Percentiles rank a stretch among this genome's conserved stretches.
Conservation (phyloP, 2,329 filamentous ascomycete genomes). For the Zymoseptoria pseudotritici region DNA sequence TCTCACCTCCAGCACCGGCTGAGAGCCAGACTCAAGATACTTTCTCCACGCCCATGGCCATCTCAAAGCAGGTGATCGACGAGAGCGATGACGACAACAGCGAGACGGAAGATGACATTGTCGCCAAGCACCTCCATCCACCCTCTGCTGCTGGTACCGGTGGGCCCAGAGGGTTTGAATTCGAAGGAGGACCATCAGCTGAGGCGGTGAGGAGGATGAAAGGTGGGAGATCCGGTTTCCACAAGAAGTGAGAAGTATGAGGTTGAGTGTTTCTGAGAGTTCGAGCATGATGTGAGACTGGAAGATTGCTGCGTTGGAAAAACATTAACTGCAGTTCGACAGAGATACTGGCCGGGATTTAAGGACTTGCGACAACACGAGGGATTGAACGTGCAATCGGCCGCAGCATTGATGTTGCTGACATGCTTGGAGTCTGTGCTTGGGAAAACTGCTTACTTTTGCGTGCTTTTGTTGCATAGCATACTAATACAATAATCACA, state of each 20-base stretch:
- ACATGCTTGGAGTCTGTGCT: too few relatives aligned
- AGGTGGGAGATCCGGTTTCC: neutral
- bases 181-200: neutral
- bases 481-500: too few relatives aligned
- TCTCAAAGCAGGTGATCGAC: neutral
- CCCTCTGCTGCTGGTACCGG: neutral
- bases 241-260: neutral
- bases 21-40: neutral
- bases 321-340: too few relatives aligned
- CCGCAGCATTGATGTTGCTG: too few relatives aligned
- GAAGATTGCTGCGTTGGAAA: too few relatives aligned
- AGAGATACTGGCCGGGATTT: too few relatives aligned
- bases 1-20: neutral
- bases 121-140: neutral
- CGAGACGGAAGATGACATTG: neutral
- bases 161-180: neutral
- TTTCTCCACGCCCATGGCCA: neutral
- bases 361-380: too few relatives aligned
- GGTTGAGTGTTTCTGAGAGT: too few relatives aligned
- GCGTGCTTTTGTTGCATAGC: too few relatives aligned
- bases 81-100: neutral
- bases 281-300: too few relatives aligned
- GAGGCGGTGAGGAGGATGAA: neutral
- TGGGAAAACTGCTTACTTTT: too few relatives aligned
- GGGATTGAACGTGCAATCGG: too few relatives aligned